Evolutionary conservation across 2,329 filamentous ascomycete genomes (phyloP).

Genomic region (Talaromyces sp.): DNA sequence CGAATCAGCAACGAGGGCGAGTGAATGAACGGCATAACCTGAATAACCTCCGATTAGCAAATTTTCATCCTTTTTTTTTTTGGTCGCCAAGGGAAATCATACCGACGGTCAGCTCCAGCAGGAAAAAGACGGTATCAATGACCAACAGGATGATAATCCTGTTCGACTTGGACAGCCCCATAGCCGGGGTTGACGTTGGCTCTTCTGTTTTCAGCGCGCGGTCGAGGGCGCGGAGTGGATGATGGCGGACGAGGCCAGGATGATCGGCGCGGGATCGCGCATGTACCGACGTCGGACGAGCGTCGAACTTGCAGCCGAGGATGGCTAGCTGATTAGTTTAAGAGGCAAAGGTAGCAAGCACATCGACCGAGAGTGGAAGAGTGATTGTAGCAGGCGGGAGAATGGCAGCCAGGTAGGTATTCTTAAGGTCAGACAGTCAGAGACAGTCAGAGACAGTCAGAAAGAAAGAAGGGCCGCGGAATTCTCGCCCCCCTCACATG

Average conservation of each 20-base stretch:
- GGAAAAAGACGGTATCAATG: slow-evolving; percentile 86
- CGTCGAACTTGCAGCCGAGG: neutral
- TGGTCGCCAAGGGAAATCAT: neutral
- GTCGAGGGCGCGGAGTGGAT: neutral
- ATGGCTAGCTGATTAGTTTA: neutral
- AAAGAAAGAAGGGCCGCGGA: neutral
- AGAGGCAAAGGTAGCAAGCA: neutral
- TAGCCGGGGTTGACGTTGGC: slow-evolving; percentile 29
- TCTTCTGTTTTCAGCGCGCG: neutral
- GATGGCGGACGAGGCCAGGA: neutral
- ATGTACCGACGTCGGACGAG: neutral
- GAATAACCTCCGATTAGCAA: slow-evolving; percentile 2
- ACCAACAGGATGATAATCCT: slow-evolving; percentile 89
- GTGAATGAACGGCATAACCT: slow-evolving; percentile 80
- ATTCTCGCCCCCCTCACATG: neutral
- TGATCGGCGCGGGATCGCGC: neutral
- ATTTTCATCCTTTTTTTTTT: neutral
- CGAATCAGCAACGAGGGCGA: slow-evolving; percentile 91
- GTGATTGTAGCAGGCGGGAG: neutral
- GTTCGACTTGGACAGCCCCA: slow-evolving; percentile 88
- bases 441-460: neutral
- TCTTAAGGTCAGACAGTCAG: neutral
- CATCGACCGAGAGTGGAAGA: neutral
- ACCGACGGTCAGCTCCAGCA: slow-evolving; percentile 78
- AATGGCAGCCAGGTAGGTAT: neutral